Percentiles rank a stretch among this genome's conserved stretches.
phyloP scores from a whole-genome alignment of 306 rosid species.

The Amphicarpaea edgeworthii region DNA sequence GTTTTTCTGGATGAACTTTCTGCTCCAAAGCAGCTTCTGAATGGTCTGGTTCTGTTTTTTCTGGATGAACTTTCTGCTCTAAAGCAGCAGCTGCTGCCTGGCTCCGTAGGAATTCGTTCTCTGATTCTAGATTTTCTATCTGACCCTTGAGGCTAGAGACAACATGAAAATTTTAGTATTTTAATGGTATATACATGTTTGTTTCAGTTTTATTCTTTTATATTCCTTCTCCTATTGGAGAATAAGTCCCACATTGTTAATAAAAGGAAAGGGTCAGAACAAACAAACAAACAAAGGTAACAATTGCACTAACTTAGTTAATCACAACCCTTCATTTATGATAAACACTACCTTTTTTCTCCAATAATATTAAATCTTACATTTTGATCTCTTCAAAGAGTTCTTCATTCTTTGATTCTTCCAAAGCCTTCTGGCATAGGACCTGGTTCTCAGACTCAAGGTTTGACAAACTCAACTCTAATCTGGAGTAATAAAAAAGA shows the following conservation, averaged over 20 bases:
- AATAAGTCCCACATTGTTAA: neutral
- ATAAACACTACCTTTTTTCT: too few relatives aligned
- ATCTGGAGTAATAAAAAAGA: conserved; percentile 58
- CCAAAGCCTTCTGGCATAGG: conserved; percentile 86
- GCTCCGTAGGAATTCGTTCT: conserved; percentile 67
- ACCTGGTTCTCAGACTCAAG: conserved; percentile 90
- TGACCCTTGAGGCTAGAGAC: conserved; percentile 70
- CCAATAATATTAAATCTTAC: conserved; percentile 59
- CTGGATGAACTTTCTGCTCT: neutral
- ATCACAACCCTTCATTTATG: too few relatives aligned
- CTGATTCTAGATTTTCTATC: conserved; percentile 69
- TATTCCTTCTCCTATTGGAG: conserved; percentile 9
- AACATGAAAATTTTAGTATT: conserved; percentile 25
- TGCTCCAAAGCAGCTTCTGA: neutral
- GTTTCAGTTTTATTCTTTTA: conserved; percentile 23
- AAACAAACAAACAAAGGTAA: neutral
- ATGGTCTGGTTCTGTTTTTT: neutral
- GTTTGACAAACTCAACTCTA: conserved; percentile 76
- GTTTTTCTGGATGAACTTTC: neutral
- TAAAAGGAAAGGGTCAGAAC: neutral
- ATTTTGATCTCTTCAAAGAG: conserved; percentile 71
- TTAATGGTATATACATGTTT: neutral
- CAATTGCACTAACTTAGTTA: too few relatives aligned
- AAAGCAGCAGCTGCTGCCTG: conserved; percentile 42
- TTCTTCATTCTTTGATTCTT: conserved; percentile 74